These are phyloP conservation scores for Sarocladium brachiariae DNA, from an alignment of 2,329 filamentous ascomycete genomes.

Conservation along the genomic window DNA sequence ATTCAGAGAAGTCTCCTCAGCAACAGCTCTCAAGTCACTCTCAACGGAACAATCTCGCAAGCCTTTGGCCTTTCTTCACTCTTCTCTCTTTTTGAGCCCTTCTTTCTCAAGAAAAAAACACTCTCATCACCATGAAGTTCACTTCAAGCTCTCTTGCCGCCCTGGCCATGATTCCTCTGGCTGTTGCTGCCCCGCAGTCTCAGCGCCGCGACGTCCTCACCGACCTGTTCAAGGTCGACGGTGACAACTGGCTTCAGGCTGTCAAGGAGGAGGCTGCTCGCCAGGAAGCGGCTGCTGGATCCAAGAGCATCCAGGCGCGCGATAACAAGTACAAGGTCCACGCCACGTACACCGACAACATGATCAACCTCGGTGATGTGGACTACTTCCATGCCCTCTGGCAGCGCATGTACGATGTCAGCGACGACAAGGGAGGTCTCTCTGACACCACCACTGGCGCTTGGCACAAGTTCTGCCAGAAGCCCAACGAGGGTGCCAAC, in stretches of 20 bases:
- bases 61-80: too few relatives aligned
- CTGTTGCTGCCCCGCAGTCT: neutral
- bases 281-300: neutral
- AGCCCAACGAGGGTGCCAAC: neutral
- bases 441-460: conserved; percentile 1
- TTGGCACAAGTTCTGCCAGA: neutral
- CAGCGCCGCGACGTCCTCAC: neutral
- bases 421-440: neutral
- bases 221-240: conserved; percentile 1
- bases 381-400: neutral
- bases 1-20: too few relatives aligned
- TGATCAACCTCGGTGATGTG: conserved; percentile 1
- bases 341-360: conserved; percentile 3
- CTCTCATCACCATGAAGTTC: neutral
- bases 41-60: too few relatives aligned
- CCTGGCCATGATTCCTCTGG: neutral
- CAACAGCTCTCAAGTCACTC: too few relatives aligned
- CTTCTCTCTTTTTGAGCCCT: too few relatives aligned
- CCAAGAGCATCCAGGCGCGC: neutral
- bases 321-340: neutral
- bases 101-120: too few relatives aligned
- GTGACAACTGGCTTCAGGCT: neutral
- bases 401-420: conserved; percentile 4
- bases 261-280: neutral
- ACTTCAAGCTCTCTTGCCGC: neutral